Evolutionary conservation across 1,284 basidiomycete species (phyloP), one percentile per base, ranked within the genome.

Genomic region (Xerocomus amazonicus): DNA sequence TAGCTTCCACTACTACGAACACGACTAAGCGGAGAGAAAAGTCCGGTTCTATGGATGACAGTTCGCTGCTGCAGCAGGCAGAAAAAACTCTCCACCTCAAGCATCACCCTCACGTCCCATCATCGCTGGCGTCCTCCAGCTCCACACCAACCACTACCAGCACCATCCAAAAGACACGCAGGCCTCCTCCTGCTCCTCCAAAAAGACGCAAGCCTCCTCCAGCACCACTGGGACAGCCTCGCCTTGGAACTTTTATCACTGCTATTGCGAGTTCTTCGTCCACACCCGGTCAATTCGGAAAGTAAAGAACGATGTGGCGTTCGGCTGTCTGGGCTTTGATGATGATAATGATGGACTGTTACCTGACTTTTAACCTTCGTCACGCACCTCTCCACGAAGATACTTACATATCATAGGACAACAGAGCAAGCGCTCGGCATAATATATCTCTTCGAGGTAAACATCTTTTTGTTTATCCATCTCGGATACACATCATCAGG

Each of bases 141-240:
- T 32, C 47, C 41, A 45, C 48, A 12, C 38, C 64, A n/a, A 51
- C 38, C 26, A 39, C 51, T 9, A 38, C 56, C 14, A 31, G 39
- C 3, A 10, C 44, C 6, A 43, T 46, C 19, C 49, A 47, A n/a
- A 65, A 58, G 40, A 16, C 43, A 41, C 63, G 68, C 23, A 50
- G 68, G 23, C 61, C 65, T 7, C 61, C 78, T 0, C 83, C 83
- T 8, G 73, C 80, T 23, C 81, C 83, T 12, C 78, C 79, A 1
- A 79, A 78, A 56, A 71, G 84, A 37, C 72, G 84, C 56, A 84
- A 83, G 56, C 78, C 84, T 1, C 83, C 84, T 41, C 81, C 84
- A 13, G 71, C 81, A 36, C 84, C 84, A 4, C 67, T 72, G 3
- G 70, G 69, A 41, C 68, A 65, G 45, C 73, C 73, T 4, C 69